Evolutionary conservation across 2,329 filamentous ascomycete species (phyloP), one percentile per base, ranked within the genome.

Genomic region (Keithomyces neogunnii): DNA sequence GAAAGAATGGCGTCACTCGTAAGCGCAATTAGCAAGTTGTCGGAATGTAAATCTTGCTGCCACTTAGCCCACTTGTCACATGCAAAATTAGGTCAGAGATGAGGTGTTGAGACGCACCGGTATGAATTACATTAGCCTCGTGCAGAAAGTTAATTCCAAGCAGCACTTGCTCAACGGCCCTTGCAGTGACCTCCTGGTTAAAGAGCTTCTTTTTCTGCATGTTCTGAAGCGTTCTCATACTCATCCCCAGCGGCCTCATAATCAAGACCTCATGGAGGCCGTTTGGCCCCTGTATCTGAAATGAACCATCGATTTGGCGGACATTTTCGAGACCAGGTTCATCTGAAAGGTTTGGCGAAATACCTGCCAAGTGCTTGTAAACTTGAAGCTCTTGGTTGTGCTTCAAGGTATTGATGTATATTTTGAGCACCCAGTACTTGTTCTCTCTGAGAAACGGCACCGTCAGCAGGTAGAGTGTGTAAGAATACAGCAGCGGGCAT

Each of bases 221-320:
- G n/a, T 65, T 58, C 43, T 63, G 59, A 2, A 71, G 56, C 29
- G 66, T 62, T 8, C 57, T 57, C 5, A 72, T 53, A 51, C 61
- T 70, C 59, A 69, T 67, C 3, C 67, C 68, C 0, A 71, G 54
- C 2, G 70, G 64, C 13, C 32, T 58, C 62, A 59, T 70, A 51
- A 64, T 66, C 57, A 58, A 60, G 30, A 64, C 57, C 3, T 57
- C 55, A 53, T 73, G 68, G 31, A 59, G 56, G 1, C 67, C 67
- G 47, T 65, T 13, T 7, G 63, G 56, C 9, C 59, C 57, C 4
- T 28, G 47, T 44, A 60, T 57, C 59, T 47, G 60, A 50, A 73
- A 72, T 3, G 61, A 57, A 46, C 70, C 68, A 26, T 63, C 44
- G 7, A 69, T 51, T 51, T 52, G 54, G n/a, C 68, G 63, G 26